Evolutionary conservation across 108 stramenopile genomes (phyloP), one percentile per base, ranked within the genome.

Genomic region (Fragilariopsis cylindrus): DNA sequence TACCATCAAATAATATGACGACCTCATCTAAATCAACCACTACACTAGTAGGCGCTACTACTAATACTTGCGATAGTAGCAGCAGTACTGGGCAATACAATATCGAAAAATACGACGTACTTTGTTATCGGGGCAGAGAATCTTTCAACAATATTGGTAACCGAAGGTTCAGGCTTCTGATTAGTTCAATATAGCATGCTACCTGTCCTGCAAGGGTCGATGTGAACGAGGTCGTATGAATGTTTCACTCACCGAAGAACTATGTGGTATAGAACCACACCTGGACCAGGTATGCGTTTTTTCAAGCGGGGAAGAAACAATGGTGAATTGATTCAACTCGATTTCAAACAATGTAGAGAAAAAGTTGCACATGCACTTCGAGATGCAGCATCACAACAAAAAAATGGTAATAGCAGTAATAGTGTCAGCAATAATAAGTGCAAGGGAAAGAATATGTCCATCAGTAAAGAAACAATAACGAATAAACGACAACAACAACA

Each of bases 121-220:
- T 75, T 4, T 80, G 74, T 63, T 58, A 69, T 44, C 55, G 69
- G 18, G 43, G 41, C 54, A 64, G 57, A 18, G 16, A 42, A 12
- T 62, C 45, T 12, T 76, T 71, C 62, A 81, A 71, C 39, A 65
- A 70, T 45, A 44, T 65, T 71, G 80, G 80, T 7, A 81, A 81
- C 49, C 80, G 80, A 13, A 69, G 80, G 13, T 69, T 81, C 19
- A 44, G 75, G 47, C 48, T 76, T 9, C 54, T 56, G 0, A 70
- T 81, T 11, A 57, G 21, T 7, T 46, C 66, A 47, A 71, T 56
- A 13, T 70, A 9, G 12, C 57, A 15, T 13, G 15, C 41, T 81
- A 81, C 43, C 16, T 41, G 15, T 8, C 44, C 1, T 55, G 67
- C 11, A 41, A 44, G 8, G 48, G 12, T 4, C 45, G 53, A 43